A percentile compares a stretch with the other conserved stretches of the same genome.
Evolutionary conservation across 2,329 filamentous ascomycete genomes (phyloP).

Genomic region (Penicillium italicum): DNA sequence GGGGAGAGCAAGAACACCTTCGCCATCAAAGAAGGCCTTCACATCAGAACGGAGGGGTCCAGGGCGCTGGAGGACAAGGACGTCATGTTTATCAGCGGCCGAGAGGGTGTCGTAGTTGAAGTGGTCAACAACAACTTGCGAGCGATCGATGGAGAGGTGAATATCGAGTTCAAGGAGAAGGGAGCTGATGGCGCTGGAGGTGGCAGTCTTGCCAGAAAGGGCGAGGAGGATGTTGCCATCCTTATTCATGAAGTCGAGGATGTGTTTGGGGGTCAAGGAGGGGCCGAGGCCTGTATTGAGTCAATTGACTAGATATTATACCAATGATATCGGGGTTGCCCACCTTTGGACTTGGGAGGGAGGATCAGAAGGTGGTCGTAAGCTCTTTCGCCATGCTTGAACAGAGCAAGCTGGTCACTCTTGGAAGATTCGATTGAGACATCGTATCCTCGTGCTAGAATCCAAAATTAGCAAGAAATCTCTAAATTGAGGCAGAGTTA

Average conservation of each 20-base stretch:
- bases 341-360: constrained; percentile 86
- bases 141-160: constrained; percentile 78
- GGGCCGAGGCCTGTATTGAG: constrained; percentile 71
- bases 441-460: constrained; percentile 73
- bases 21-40: constrained; percentile 72
- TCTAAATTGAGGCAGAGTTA: neutral
- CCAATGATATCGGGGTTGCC: neutral
- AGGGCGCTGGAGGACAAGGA: constrained; percentile 73
- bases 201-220: constrained; percentile 67
- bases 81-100: constrained; percentile 79
- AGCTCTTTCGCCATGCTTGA: constrained; percentile 77
- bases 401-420: constrained; percentile 70
- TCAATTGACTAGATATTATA: constrained; percentile 23
- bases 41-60: constrained; percentile 62
- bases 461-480: constrained; percentile 8
- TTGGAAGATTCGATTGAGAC: constrained; percentile 81
- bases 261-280: constrained; percentile 75
- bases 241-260: constrained; percentile 88
- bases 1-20: constrained; percentile 74
- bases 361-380: constrained; percentile 91
- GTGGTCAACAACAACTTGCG: constrained; percentile 84
- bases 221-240: constrained; percentile 88
- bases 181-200: constrained; percentile 69
- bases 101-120: constrained; percentile 83
- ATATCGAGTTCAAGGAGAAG: constrained; percentile 87